Evolutionary conservation across 768 basidiomycete genomes (phyloP), one percentile per base, ranked within the genome.

Genomic region (Russula lepida): DNA sequence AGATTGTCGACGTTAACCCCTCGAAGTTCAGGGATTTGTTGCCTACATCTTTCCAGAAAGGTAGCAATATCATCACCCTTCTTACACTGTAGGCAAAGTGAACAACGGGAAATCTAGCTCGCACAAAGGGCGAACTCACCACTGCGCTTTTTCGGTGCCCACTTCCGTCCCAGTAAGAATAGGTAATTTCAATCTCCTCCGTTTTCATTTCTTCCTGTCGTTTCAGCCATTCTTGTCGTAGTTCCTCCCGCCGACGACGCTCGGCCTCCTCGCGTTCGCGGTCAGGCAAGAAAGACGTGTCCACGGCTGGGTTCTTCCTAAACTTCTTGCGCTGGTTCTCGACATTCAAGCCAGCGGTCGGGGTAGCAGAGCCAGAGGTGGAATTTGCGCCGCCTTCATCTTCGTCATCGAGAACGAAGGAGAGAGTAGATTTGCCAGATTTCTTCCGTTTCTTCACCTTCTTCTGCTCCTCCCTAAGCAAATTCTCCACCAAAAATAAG

Each of bases 111-210:
- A 25, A 3, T 35, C 19, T 51, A 15, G 11, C 21, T 43, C 9
- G 19, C 1, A 37, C 1, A 35, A 41, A 51, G n/a, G 5, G 53
- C 3, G 47, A 25, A 79, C 90, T 74, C 68, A 95, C 95, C 68
- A 77, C 79, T 17, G 95, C 95, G 53, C 84, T 87, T 76, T 95
- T 97, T 55, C 97, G 79, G 74, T 98, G 97, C 0, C 97, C 97
- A 68, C 89, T 93, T 12, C 97, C 97, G 71, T 99, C 97, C 97
- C 97, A 99, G 72, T 86, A 99, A 0, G 93, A 97, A 70, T 98
- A 99, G 0, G 87, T 87, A 58, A 99, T 81, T 73, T 98, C 97
- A 56, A 99, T 90, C 25, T 81, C 80, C 64, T 88, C 87, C 28
- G 74, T 69, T 71, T 87, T 86, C 57, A 87, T 81, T 25, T 84